phyloP scores from a whole-genome alignment of 805 yeast genomes.

The Candida andamanensis region DNA sequence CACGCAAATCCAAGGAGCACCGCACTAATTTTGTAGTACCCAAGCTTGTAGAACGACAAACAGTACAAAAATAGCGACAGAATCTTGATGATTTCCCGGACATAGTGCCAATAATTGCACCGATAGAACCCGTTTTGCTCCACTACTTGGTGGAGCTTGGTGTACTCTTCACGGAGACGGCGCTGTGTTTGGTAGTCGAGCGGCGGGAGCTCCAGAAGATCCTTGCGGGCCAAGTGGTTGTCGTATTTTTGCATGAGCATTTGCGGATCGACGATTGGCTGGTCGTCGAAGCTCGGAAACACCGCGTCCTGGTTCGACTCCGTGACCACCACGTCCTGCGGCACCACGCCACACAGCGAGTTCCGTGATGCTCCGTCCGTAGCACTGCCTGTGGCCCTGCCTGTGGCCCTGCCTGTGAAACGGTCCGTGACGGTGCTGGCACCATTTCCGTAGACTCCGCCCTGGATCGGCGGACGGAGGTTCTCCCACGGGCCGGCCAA shows the following conservation, averaged over 20 bases:
- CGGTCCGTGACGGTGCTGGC: constrained; percentile 9
- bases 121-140: constrained; percentile 58
- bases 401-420: no score
- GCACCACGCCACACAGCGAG: constrained; percentile 45
- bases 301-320: constrained; percentile 26
- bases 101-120: constrained; percentile 70
- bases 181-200: constrained; percentile 67
- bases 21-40: constrained; percentile 53
- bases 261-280: constrained; percentile 51
- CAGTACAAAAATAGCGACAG: constrained; percentile 46
- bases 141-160: constrained; percentile 52
- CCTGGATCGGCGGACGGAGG: constrained; percentile 84
- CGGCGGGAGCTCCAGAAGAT: constrained; percentile 53
- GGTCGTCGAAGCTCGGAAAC: constrained; percentile 27
- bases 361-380: constrained; percentile 13
- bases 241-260: constrained; percentile 54
- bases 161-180: constrained; percentile 50
- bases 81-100: constrained; percentile 63
- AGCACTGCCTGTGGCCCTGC: constrained; percentile 13
- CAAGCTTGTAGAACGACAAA: constrained; percentile 42
- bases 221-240: constrained; percentile 48
- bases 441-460: constrained; percentile 43
- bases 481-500: constrained; percentile 67
- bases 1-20: constrained; percentile 66
- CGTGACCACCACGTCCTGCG: constrained; percentile 43